These are phyloP conservation scores for Epichloe scottii DNA, from an alignment of 2,329 filamentous ascomycete genomes.

Conservation along the genomic window DNA sequence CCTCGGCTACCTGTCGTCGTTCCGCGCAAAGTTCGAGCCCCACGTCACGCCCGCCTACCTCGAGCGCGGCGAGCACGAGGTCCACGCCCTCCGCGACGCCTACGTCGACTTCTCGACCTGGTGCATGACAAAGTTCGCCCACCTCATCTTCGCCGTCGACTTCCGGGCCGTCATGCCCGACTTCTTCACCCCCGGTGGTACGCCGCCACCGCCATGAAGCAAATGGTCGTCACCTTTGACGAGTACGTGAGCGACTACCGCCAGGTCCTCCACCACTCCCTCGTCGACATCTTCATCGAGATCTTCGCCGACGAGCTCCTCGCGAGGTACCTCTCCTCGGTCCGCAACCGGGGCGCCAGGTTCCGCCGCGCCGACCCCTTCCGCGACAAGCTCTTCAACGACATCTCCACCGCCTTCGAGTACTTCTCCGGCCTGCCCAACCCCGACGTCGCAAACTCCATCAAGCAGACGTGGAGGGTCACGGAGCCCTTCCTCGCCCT, in stretches of 20 bases:
- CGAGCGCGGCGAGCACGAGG: constrained; percentile 58
- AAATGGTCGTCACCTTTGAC: constrained; percentile 88
- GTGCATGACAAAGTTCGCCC: constrained; percentile 78
- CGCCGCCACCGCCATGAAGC: constrained; percentile 70
- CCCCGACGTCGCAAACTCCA: constrained; percentile 53
- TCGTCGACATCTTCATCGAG: constrained; percentile 85
- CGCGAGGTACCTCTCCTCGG: constrained; percentile 66
- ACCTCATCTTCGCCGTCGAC: constrained; percentile 81
- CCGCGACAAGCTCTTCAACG: constrained; percentile 86
- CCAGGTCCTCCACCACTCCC: constrained; percentile 69
- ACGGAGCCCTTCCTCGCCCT: constrained; percentile 74
- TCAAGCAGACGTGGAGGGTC: constrained; percentile 88
- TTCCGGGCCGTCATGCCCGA: constrained; percentile 72
- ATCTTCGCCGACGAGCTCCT: constrained; percentile 88
- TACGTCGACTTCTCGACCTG: constrained; percentile 93
- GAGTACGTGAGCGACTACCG: constrained; percentile 89
- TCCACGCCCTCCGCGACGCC: constrained; percentile 67
- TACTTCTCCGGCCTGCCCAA: constrained; percentile 69
- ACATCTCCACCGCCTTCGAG: constrained; percentile 79
- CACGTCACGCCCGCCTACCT: constrained; percentile 72
- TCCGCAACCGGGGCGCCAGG: constrained; percentile 82
- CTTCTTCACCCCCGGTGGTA: constrained; percentile 95
- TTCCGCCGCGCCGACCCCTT: constrained; percentile 81
- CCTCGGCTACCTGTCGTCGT: constrained; percentile 72
- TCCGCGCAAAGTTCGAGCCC: constrained; percentile 70